phyloP scores from a whole-genome alignment of 2,329 filamentous ascomycete genomes.

The Thielaviopsis populi region DNA sequence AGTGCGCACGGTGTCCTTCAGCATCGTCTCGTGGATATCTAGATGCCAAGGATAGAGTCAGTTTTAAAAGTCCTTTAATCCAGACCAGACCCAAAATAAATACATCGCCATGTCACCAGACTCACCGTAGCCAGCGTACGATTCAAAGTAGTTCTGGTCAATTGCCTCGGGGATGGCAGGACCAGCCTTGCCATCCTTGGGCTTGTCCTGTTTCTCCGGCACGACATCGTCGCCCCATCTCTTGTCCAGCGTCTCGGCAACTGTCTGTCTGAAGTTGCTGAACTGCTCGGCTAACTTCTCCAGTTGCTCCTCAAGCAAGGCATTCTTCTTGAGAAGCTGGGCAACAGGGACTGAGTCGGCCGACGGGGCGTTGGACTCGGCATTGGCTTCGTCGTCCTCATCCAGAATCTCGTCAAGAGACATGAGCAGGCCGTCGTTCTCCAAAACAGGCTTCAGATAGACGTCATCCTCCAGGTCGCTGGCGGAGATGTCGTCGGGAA shows the following conservation, averaged over 20 bases:
- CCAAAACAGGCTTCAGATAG: conserved; percentile 69
- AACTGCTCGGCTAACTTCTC: conserved; percentile 51
- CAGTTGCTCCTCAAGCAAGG: conserved; percentile 34
- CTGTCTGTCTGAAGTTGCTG: conserved; percentile 47
- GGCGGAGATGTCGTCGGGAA: conserved; percentile 44
- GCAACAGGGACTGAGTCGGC: not conserved
- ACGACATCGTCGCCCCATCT: conserved; percentile 42
- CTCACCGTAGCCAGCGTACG: conserved; percentile 45
- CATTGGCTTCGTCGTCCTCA: conserved; percentile 28
- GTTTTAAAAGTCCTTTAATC: not conserved
- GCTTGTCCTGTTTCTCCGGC: conserved; percentile 24
- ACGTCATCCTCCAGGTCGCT: conserved; percentile 59
- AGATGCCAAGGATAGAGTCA: conserved; percentile 10
- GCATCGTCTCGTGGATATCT: conserved; percentile 93
- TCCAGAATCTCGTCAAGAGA: conserved; percentile 61
- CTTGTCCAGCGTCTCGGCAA: conserved; percentile 51
- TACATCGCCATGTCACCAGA: not conserved
- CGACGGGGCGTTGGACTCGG: conserved; percentile 11
- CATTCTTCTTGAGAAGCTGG: conserved; percentile 21
- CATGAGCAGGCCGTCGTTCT: conserved; percentile 81
- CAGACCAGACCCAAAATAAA: too few species aligned
- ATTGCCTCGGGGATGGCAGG: conserved; percentile 23
- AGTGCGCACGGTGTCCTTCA: conserved; percentile 78
- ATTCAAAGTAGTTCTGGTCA: conserved; percentile 43
- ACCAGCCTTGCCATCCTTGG: conserved; percentile 20